Base-by-base conservation (phyloP, 2,329 filamentous ascomycete species). In the Calonectria leucothoes region DNA sequence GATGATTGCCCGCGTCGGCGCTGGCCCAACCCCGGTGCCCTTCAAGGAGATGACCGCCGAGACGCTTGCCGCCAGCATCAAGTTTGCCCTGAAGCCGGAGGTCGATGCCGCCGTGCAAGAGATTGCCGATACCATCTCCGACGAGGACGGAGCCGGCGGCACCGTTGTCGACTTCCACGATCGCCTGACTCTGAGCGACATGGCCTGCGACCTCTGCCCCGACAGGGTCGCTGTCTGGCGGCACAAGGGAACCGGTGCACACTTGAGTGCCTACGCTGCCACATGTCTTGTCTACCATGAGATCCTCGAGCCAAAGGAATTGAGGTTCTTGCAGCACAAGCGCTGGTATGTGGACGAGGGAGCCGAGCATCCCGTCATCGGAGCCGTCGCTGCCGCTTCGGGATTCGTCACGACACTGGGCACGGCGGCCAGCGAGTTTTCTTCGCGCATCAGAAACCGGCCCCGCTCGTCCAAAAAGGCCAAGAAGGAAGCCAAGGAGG, bases 311-410 rank as follows among this genome's bases (percentile, higher is more conserved):
- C 89, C 91, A 61, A 86, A 88, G 4, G 87, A 93, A 67, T 79
- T 93, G 20, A 92, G 92, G 77, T 80, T 93, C 81, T 52, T 83
- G 3, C 73, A 69, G 5, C 77, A 77, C 11, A 79, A 74, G 45
- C 91, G 93, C 77, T 94, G 93, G 82, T 90, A 93, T 71, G 90
- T 91, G 0, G 91, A 93, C 69, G 88, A 92, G 63, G 91, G 92
- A 2, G 92, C 92, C 0, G 89, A 88, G 75, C 91, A 93, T 74
- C 93, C 93, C 0, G 86, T 94, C 6, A 89, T 90, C 37, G 92
- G 92, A 35, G 91, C 89, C 17, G 90, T 93, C 12, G 91, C 90
- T 39, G 93, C 94, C 0, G 84, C 94, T 4, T 86, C 94, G 4
- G 74, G 45, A 91, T 93, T 93, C 1, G 88, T 94, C 66, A 89